A percentile compares a stretch with the other conserved stretches of the same genome.
These are phyloP conservation scores for Mycogone perniciosa DNA, from an alignment of 2,329 filamentous ascomycete species.

Conservation along the genomic window DNA sequence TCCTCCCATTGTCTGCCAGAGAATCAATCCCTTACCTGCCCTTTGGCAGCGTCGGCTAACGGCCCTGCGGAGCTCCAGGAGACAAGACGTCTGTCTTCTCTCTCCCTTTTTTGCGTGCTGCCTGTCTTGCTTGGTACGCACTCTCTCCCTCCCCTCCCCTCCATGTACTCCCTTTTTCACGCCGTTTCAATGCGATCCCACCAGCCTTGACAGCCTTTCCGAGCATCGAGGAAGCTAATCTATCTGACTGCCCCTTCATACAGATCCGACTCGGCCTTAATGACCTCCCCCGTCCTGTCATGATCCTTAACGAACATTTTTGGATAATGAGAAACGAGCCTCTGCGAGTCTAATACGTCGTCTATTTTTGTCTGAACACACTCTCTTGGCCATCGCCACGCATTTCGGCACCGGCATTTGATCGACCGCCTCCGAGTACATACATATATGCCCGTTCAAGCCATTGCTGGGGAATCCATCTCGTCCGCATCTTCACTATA, in stretches of 20 bases:
- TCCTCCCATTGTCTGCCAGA: too few relatives aligned
- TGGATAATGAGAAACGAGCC: constrained; percentile 16
- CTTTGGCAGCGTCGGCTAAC: constrained; percentile 5
- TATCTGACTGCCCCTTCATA: constrained; percentile 6
- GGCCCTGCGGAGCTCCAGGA: constrained; percentile 7
- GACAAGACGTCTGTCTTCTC: background rate
- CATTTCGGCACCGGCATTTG: background rate
- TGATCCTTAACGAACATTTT: constrained; percentile 13
- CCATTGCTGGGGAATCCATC: background rate
- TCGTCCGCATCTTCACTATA: background rate
- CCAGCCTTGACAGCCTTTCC: background rate
- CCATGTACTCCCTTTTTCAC: constrained; percentile 12
- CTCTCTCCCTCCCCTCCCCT: constrained; percentile 7
- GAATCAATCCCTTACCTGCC: background rate
- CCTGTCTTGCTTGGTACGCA: constrained; percentile 7
- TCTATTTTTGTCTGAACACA: constrained; percentile 6
- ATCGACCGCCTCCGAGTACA: background rate
- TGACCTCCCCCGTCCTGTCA: constrained; percentile 12
- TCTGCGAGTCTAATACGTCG: constrained; percentile 8
- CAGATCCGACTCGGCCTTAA: constrained; percentile 1
- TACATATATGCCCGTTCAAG: background rate
- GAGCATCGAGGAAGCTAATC: constrained; percentile 4
- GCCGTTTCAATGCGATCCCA: background rate
- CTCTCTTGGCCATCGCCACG: background rate
- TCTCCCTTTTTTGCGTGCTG: constrained; percentile 7